A percentile compares a stretch with the other conserved stretches of the same genome.
Conservation (phyloP, 192 early-diverging fungal species). For the Kappamyces sp. region DNA sequence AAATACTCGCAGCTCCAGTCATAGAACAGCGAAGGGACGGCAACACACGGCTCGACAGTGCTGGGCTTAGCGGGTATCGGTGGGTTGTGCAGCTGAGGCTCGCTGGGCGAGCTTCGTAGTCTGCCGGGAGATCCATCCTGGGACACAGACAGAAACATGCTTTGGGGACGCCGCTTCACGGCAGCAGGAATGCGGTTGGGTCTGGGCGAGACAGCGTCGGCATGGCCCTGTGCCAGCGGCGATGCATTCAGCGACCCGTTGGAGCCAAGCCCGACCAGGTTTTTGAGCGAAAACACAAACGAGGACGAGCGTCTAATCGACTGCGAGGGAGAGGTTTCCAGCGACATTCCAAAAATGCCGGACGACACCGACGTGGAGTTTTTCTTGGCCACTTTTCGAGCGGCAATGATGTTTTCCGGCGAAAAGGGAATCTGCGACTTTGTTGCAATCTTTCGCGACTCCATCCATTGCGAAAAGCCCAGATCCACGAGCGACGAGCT, state of each 20-base stretch:
- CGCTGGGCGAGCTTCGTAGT: too few relatives aligned
- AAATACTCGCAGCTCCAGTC: conserved; percentile 87
- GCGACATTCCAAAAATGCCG: conserved; percentile 6
- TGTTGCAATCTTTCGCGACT: neutral
- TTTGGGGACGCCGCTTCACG: neutral
- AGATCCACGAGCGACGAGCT: neutral
- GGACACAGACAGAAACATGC: neutral
- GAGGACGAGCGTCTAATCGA: conserved; percentile 23
- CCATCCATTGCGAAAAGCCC: neutral
- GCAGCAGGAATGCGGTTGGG: neutral
- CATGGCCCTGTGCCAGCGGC: neutral
- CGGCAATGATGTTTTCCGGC: neutral
- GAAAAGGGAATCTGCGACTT: neutral
- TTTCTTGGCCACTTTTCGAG: neutral
- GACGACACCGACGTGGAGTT: neutral
- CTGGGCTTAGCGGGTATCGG: too few relatives aligned
- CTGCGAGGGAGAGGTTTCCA: neutral
- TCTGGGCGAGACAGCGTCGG: conserved; percentile 1
- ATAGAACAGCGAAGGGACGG: conserved; percentile 62
- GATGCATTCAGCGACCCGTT: neutral
- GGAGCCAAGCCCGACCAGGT: neutral
- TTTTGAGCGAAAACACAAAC: conserved; percentile 24
- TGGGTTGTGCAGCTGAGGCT: neutral
- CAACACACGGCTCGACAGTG: conserved; percentile 36
- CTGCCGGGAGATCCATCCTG: neutral